Conservation (phyloP, 192 early-diverging fungal species). For the Dissophora ornata region DNA sequence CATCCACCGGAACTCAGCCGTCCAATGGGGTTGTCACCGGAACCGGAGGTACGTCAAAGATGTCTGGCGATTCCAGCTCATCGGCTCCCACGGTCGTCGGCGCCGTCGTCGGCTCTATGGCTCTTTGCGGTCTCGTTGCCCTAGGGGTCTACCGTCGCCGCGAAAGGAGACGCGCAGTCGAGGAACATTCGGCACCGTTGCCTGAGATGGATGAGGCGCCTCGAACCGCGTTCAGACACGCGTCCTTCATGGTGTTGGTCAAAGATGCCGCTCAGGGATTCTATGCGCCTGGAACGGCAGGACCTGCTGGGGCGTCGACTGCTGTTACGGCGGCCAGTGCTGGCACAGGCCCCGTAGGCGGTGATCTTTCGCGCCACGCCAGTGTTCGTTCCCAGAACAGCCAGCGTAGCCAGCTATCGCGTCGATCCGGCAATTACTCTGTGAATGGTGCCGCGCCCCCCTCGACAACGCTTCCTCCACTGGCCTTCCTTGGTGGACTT, state of each 20-base stretch:
- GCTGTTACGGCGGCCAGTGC: constrained; percentile 16
- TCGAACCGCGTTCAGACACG: constrained; percentile 49
- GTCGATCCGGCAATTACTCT: constrained; percentile 31
- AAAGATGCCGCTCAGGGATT: constrained; percentile 52
- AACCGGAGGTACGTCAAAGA: constrained; percentile 1
- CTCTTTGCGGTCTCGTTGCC: constrained; percentile 33
- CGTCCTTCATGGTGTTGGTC: constrained; percentile 51
- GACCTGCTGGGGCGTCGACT: background rate
- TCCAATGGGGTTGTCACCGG: background rate
- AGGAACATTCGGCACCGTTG: background rate
- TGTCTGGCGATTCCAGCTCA: constrained; percentile 27
- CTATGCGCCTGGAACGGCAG: constrained; percentile 44
- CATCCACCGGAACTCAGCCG: background rate
- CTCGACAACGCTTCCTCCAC: constrained; percentile 30
- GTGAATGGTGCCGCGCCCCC: constrained; percentile 27
- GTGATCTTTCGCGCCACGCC: constrained; percentile 26
- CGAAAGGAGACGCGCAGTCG: constrained; percentile 15
- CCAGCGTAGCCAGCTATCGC: constrained; percentile 24
- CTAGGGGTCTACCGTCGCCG: constrained; percentile 39
- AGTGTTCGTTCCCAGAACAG: constrained; percentile 40
- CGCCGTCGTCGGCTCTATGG: constrained; percentile 32
- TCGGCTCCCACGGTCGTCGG: constrained; percentile 20
- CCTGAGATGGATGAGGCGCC: constrained; percentile 46
- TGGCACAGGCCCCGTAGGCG: constrained; percentile 12
- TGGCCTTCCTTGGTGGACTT: constrained; percentile 33